These are phyloP conservation scores for Ophiostoma populinum DNA, from an alignment of 2,329 filamentous ascomycete genomes.

Conservation along the genomic window DNA sequence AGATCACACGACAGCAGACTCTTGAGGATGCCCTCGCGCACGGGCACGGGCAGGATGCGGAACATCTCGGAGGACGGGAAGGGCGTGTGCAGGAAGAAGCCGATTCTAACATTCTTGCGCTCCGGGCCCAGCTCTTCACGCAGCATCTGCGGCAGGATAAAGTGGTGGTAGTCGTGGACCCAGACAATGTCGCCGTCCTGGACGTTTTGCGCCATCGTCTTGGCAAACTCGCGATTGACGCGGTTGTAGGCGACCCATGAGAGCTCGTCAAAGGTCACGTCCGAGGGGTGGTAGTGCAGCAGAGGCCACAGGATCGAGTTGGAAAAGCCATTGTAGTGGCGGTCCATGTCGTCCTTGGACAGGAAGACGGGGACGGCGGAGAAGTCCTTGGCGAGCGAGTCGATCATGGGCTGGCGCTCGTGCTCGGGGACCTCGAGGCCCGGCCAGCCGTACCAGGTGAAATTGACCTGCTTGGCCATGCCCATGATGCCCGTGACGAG, in stretches of 20 bases:
- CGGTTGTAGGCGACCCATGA: slow-evolving; percentile 88
- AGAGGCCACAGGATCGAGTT: slow-evolving; percentile 98
- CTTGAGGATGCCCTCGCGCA: slow-evolving; percentile 71
- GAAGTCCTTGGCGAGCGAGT: slow-evolving; percentile 71
- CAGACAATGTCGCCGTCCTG: slow-evolving; percentile 89
- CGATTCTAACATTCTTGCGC: slow-evolving; percentile 89
- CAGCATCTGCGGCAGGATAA: slow-evolving; percentile 91
- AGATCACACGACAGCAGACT: slow-evolving; percentile 87
- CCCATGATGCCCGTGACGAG: slow-evolving; percentile 88
- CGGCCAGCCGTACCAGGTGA: slow-evolving; percentile 98
- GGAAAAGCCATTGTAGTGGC: slow-evolving; percentile 95
- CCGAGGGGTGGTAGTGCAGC: slow-evolving; percentile 96
- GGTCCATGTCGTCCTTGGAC: slow-evolving; percentile 80
- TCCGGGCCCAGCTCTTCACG: slow-evolving; percentile 68
- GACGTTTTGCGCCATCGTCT: slow-evolving; percentile 71
- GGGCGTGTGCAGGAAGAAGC: slow-evolving; percentile 94
- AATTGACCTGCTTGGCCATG: slow-evolving; percentile 77
- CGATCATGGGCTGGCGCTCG: slow-evolving; percentile 57
- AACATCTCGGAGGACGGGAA: slow-evolving; percentile 97
- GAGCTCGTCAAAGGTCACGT: slow-evolving; percentile 93
- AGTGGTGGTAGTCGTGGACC: slow-evolving; percentile 97
- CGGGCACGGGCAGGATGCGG: slow-evolving; percentile 84
- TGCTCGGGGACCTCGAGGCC: slow-evolving; percentile 78
- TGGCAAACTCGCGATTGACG: slow-evolving; percentile 82
- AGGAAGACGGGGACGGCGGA: slow-evolving; percentile 84